Evolutionary conservation across 2,329 filamentous ascomycete genomes (phyloP), one percentile per base, ranked within the genome.

Genomic region (Nannizziopsis arthrosporioides): DNA sequence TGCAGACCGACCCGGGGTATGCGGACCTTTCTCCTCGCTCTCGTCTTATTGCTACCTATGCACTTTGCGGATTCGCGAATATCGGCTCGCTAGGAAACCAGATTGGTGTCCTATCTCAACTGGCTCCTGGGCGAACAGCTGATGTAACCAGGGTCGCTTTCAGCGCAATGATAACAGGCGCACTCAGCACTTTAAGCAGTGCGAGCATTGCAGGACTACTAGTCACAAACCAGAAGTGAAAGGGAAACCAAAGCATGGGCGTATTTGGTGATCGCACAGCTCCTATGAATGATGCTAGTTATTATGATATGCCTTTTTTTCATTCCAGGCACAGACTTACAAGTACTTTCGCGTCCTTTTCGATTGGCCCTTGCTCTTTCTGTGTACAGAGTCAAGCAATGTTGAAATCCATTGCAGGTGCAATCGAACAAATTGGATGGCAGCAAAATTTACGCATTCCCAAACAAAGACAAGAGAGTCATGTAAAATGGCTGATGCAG

Each of bases 11-110:
- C 0, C 59, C 67, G 1, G 62, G 64, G 0, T 88, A 84, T 63
- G 66, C 67, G 47, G 54, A 62, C 22, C 73, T 94, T 52, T 80
- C 78, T 27, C 69, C 77, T 12, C 85, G 87, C 46, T 86, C 85
- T 18, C 74, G 75, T 40, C 75, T 94, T 55, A 93, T 94, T 60
- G 85, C 83, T 40, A 93, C 85, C 44, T 94, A 94, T 61, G 84
- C 85, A 15, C 76, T 89, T 55, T 93, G 86, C 66, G 73, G 74
- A 19, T 87, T 87, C 63, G 88, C 85, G 53, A 94, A 94, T 70
- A 83, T 94, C 56, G 84, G 84, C 47, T 90, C 85, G 27, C 76
- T 94, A 42, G 87, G 87, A 62, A 90, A 87, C 48, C 87, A 94
- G 68, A 92, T 94, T 52, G 87, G 87, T 71, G 85, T 93, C 50